Base-by-base conservation (phyloP, 768 basidiomycete genomes). In the Obba rivulosa region DNA sequence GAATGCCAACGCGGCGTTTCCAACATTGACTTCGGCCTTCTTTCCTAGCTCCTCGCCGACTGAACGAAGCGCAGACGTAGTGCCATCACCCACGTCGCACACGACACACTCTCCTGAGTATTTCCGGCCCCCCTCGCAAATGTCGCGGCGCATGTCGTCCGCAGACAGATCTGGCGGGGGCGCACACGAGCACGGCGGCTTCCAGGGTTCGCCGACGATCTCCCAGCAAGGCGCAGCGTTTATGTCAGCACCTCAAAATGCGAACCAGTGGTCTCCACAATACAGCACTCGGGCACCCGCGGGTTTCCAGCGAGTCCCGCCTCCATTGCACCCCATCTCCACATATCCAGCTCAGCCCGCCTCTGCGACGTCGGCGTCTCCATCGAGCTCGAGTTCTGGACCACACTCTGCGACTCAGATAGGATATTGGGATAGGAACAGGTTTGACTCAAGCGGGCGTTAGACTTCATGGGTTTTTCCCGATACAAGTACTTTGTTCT, bases 21-120 rank as follows among this genome's bases (percentile, higher is more conserved):
- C 77, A 36, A 82, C 81, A 14, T 70, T 81, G 34, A 79, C 64
- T 52, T 71, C 79, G 8, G 75, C 81, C 10, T 83, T 80, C 65
- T 79, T 71, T 61, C 81, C 81, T 18, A 53, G 55, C 37, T 66
- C 68, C 45, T 60, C 61, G 42, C 61, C 66, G 48, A 34, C 66
- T 7, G 64, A 69, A 44, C 59, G 65, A 20, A 57, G 59, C 49
- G 56, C 63, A 49, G 65, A 68, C 48, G 49, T 67, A 16, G 57
- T 59, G 35, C 57, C 68, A 41, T 60, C 67, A 45, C 63, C 67
- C 18, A 58, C 71, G 23, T 58, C 65, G 16, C 55, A 62, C 20
- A 44, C 63, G 16, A 53, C 56, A 43, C 43, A 63, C 36, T 49
- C 60, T 24, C 61, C 63, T 42, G 66, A 61, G 28, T 76, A 64